phyloP scores from a whole-genome alignment of 2,329 filamentous ascomycete species.

The Myriosclerotinia curreyana region DNA sequence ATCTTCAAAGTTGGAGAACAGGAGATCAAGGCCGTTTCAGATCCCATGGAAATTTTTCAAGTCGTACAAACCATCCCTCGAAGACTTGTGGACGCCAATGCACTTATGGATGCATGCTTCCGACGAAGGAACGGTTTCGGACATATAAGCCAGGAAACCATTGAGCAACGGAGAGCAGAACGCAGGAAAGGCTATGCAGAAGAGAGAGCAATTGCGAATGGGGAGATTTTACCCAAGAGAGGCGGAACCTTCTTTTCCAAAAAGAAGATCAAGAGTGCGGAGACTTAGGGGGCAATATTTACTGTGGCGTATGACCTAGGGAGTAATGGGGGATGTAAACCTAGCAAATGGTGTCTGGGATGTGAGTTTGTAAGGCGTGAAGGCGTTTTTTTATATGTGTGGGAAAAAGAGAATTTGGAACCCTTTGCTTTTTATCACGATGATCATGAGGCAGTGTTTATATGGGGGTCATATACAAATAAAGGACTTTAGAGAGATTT shows the following conservation, averaged over 20 bases:
- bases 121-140: constrained; percentile 76
- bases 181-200: constrained; percentile 50
- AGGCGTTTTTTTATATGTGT: constrained; percentile 6
- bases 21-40: constrained; percentile 74
- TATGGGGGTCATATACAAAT: constrained; percentile 18
- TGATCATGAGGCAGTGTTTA: constrained; percentile 21
- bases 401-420: constrained; percentile 19
- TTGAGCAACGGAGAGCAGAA: constrained; percentile 72
- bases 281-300: constrained; percentile 3
- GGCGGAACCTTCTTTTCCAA: constrained; percentile 21
- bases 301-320: constrained; percentile 7
- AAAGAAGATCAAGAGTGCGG: constrained; percentile 11
- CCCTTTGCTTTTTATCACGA: constrained; percentile 20
- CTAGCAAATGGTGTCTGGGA: constrained; percentile 15
- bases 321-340: constrained; percentile 12
- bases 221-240: constrained; percentile 14
- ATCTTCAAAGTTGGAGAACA: constrained; percentile 86
- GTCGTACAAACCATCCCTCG: constrained; percentile 86
- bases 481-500: constrained; percentile 20
- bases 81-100: constrained; percentile 76
- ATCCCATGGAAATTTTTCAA: constrained; percentile 95
- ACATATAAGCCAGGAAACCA: constrained; percentile 74
- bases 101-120: constrained; percentile 79
- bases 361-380: not conserved
- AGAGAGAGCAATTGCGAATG: constrained; percentile 35